Conservation (phyloP, 805 yeast genomes). For the Candida lessepsii region DNA sequence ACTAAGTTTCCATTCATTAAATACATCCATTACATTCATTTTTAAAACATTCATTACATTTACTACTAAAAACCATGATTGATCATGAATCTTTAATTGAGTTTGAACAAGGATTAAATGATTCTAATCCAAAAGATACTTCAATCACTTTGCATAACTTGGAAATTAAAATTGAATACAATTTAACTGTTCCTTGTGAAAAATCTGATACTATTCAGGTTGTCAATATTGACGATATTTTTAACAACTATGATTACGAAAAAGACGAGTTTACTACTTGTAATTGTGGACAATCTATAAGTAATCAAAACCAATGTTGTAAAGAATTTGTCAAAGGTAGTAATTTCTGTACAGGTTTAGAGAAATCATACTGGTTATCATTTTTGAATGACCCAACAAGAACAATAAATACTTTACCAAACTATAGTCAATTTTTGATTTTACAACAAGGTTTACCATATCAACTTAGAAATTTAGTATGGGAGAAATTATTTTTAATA, state of each 20-base stretch:
- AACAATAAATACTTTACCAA: conserved; percentile 46
- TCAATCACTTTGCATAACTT: conserved; percentile 24
- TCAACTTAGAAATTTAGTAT: conserved; percentile 41
- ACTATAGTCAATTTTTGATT: conserved; percentile 45
- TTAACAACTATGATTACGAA: conserved; percentile 21
- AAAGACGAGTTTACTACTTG: conserved; percentile 35
- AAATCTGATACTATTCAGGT: conserved; percentile 4
- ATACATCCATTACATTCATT: not conserved
- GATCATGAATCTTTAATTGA: conserved; percentile 19
- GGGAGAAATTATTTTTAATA: conserved; percentile 41
- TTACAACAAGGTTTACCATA: conserved; percentile 46
- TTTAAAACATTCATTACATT: not conserved
- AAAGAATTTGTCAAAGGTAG: conserved; percentile 20
- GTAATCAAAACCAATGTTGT: conserved; percentile 23
- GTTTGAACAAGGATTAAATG: conserved; percentile 33
- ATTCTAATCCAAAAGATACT: conserved; percentile 17
- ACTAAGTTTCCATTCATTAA: no score
- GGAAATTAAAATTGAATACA: conserved; percentile 27
- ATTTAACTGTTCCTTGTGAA: conserved; percentile 14
- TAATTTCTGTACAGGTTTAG: conserved; percentile 24
- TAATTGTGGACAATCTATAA: conserved; percentile 27
- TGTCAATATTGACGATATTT: conserved; percentile 17
- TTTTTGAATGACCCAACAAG: conserved; percentile 44
- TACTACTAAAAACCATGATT: not conserved
- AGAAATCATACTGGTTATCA: conserved; percentile 43